Percentiles rank a stretch among this genome's conserved stretches.
phyloP scores from a whole-genome alignment of 2,329 filamentous ascomycete genomes.

The Diaporthe sp. region DNA sequence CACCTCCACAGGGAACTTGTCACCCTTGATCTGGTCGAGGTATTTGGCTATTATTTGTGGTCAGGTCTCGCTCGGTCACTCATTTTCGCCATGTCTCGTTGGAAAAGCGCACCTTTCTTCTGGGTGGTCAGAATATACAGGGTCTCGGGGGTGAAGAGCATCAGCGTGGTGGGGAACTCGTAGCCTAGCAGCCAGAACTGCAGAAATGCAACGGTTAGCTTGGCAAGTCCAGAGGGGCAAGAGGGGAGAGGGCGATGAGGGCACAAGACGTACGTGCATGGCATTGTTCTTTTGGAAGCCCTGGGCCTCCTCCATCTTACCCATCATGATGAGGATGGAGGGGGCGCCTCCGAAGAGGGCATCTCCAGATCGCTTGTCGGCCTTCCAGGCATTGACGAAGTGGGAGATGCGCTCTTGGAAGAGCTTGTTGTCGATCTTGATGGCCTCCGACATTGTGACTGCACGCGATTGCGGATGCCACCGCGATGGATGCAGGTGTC shows the following conservation, averaged over 20 bases:
- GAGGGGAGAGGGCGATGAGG: background rate
- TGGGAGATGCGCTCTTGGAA: slow-evolving; percentile 95
- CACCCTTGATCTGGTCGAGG: slow-evolving; percentile 90
- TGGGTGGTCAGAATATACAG: slow-evolving; percentile 95
- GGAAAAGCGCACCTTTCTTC: slow-evolving; percentile 82
- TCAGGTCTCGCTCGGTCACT: slow-evolving; percentile 49
- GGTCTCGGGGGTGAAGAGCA: slow-evolving; percentile 89
- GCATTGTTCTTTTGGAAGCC: slow-evolving; percentile 97
- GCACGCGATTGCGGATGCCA: slow-evolving; percentile 44
- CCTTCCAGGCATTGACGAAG: slow-evolving; percentile 94
- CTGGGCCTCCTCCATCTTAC: slow-evolving; percentile 90
- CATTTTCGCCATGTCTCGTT: background rate
- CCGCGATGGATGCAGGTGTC: slow-evolving; percentile 39
- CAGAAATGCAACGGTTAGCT: slow-evolving; percentile 30
- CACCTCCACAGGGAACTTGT: slow-evolving; percentile 93
- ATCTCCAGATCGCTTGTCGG: slow-evolving; percentile 91
- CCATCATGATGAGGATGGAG: slow-evolving; percentile 91
- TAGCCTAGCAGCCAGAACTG: slow-evolving; percentile 99
- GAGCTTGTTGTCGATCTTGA: slow-evolving; percentile 93
- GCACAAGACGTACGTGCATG: slow-evolving; percentile 77
- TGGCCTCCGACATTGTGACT: slow-evolving; percentile 76
- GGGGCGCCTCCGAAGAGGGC: slow-evolving; percentile 86
- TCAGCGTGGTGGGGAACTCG: slow-evolving; percentile 96
- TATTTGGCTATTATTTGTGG: slow-evolving; percentile 78
- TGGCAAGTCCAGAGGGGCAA: slow-evolving; percentile 9